Percentiles rank a stretch among this genome's conserved stretches.
phyloP scores from a whole-genome alignment of 495 filamentous ascomycete species.

The Cairneyella variabilis region DNA sequence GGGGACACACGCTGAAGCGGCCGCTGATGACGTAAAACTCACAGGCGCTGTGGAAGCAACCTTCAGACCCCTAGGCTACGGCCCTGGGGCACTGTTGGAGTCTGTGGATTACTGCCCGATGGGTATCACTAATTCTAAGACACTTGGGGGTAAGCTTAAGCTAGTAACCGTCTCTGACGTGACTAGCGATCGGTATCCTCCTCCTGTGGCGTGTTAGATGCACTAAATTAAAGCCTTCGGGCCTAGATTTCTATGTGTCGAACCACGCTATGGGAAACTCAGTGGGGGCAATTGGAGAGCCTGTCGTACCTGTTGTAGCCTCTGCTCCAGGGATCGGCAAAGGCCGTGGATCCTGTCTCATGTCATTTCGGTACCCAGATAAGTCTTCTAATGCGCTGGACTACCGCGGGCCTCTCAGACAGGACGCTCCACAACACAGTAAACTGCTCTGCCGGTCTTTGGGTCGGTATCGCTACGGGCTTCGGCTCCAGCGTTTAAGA shows the following conservation, averaged over 20 bases:
- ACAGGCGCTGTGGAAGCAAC: not conserved
- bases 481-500: slow-evolving; percentile 28
- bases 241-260: slow-evolving; percentile 24
- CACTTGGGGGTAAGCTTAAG: slow-evolving; percentile 36
- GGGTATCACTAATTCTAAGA: slow-evolving; percentile 35
- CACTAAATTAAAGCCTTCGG: slow-evolving; percentile 14
- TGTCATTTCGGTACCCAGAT: not conserved
- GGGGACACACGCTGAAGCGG: not conserved
- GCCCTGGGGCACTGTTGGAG: slow-evolving; percentile 32
- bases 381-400: not conserved
- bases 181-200: slow-evolving; percentile 29
- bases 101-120: slow-evolving; percentile 50
- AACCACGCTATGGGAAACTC: slow-evolving; percentile 40
- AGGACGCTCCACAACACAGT: not conserved
- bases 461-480: not conserved
- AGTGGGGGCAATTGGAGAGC: slow-evolving; percentile 48
- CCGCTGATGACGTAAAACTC: not conserved
- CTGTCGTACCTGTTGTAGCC: slow-evolving; percentile 18
- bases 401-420: not conserved
- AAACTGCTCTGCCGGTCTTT: slow-evolving; percentile 11
- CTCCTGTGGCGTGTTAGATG: slow-evolving; percentile 35
- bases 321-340: slow-evolving; percentile 20
- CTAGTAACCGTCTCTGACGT: slow-evolving; percentile 34
- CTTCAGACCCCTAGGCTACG: not conserved
- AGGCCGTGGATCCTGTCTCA: too few species aligned